Base-by-base conservation (phyloP, 225 moss, liverwort and hornwort species). In the Climacium dendroides region DNA sequence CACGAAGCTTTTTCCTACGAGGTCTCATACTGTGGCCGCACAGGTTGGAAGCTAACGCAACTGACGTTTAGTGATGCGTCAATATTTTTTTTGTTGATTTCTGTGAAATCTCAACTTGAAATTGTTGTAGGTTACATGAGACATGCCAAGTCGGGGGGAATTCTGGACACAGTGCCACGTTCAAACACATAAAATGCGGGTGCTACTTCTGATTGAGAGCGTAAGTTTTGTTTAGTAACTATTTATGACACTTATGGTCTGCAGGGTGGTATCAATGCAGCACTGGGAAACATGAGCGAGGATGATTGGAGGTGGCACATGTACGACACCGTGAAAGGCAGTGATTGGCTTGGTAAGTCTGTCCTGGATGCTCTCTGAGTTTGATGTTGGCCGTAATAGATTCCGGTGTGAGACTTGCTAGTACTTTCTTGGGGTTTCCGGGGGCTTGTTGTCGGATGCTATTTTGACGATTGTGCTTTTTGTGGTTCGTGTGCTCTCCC, bases 301-400 rank as follows among this genome's bases (percentile, higher is more conserved):
- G 98, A 99, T 84, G 98, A 99, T 82, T 99, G 98, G 98, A 95
- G 98, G 90, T 99, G 97, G 97, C 98, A 98, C 85, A 98, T 98
- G 98, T 98, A 98, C 85, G 98, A 98, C 76, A 99, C 98, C 17
- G 98, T 99, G 66, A 99, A 99, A 87, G 98, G 98, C 91, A 99
- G 98, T 90, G 98, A 96, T 81, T 96, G 96, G 95, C 94, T 96
- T 41, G 96, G 96, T 96, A 90, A 87, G 93, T 79, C 30, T 80
- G 39, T 63, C 19, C 13, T 50, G 22, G 84, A 81, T 70, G 73
- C 66, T 13, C 39, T 73, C 17, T 43, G 61, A 80, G 15, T 70
- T 18, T 50, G 63, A 53, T 37, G 32, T 37, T 47, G 43, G 35
- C 39, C 55, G 80, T 29, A 53, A n/a, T 53, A 24, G 55, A 39